phyloP scores from a whole-genome alignment of 2,329 filamentous ascomycete species.

The Xylogone sp. region DNA sequence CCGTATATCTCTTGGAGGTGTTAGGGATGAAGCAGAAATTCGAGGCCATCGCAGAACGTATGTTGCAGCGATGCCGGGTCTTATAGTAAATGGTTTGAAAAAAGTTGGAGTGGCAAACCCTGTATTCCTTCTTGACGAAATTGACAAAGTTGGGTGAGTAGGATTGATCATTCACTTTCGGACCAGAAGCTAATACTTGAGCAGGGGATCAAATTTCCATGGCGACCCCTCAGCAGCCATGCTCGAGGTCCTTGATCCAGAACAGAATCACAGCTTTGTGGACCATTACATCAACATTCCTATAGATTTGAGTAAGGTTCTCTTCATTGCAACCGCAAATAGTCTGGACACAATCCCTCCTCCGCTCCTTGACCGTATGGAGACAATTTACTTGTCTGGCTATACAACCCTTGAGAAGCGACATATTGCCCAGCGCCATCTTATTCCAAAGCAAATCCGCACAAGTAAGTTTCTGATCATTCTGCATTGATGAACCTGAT shows the following conservation, averaged over 20 bases:
- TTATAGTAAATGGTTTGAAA: conserved; percentile 89
- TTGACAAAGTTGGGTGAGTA: conserved; percentile 76
- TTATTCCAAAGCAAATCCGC: conserved; percentile 94
- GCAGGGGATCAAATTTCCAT: conserved; percentile 76
- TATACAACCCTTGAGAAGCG: conserved; percentile 97
- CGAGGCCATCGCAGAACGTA: conserved; percentile 92
- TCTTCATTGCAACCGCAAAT: conserved; percentile 98
- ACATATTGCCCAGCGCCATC: conserved; percentile 86
- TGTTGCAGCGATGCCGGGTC: conserved; percentile 96
- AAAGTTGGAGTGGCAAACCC: conserved; percentile 96
- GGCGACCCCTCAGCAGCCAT: conserved; percentile 96
- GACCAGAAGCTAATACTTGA: conserved; percentile 3
- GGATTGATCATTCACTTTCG: neutral
- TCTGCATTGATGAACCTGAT: conserved; percentile 3
- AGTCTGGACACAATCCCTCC: conserved; percentile 89
- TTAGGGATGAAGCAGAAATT: conserved; percentile 95
- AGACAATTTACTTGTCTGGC: conserved; percentile 87
- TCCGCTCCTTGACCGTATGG: conserved; percentile 95
- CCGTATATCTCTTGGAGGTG: conserved; percentile 91
- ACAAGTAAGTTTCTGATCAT: conserved; percentile 46
- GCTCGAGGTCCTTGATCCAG: conserved; percentile 95
- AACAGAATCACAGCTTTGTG: conserved; percentile 92
- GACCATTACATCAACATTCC: conserved; percentile 97
- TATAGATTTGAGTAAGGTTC: conserved; percentile 90
- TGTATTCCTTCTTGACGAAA: conserved; percentile 93